Evolutionary conservation across 176 grass and related monocot species (phyloP).

Genomic region (Chloris gayana): DNA sequence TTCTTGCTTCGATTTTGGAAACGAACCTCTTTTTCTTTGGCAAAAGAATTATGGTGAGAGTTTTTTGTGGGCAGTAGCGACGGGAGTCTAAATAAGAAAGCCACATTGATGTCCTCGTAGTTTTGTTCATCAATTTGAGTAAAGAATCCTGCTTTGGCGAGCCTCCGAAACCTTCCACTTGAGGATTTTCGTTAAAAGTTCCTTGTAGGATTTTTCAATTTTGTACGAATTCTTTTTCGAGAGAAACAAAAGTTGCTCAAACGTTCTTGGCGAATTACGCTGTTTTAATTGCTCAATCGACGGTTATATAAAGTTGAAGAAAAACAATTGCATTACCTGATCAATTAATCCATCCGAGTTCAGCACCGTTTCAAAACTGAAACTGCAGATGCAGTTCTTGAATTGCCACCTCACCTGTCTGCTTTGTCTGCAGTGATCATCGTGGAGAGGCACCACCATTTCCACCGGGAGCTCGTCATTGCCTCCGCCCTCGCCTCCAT

Average conservation of each 20-base stretch:
- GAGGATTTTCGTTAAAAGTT: neutral
- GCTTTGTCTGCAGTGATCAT: slow-evolving; percentile 53
- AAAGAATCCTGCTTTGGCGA: neutral
- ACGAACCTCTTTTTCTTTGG: neutral
- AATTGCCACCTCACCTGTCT: neutral
- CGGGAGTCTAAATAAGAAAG: neutral
- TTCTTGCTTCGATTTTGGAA: neutral
- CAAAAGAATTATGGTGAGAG: neutral
- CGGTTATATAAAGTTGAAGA: neutral
- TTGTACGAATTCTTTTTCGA: neutral
- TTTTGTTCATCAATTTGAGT: neutral
- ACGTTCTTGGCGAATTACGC: neutral
- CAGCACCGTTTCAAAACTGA: neutral
- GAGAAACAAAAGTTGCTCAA: neutral
- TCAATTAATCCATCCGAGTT: neutral
- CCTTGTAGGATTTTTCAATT: slow-evolving; percentile 20
- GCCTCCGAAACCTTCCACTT: neutral
- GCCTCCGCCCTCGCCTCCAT: slow-evolving; percentile 61
- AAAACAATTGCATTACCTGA: neutral
- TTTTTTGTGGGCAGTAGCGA: neutral
- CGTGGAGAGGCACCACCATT: slow-evolving; percentile 56
- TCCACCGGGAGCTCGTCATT: slow-evolving; percentile 72
- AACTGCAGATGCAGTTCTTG: neutral
- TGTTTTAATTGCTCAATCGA: slow-evolving; percentile 30
- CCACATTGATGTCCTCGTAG: neutral